Conservation (phyloP, 352 stramenopile species). For the Peronosclerospora sorghi region DNA sequence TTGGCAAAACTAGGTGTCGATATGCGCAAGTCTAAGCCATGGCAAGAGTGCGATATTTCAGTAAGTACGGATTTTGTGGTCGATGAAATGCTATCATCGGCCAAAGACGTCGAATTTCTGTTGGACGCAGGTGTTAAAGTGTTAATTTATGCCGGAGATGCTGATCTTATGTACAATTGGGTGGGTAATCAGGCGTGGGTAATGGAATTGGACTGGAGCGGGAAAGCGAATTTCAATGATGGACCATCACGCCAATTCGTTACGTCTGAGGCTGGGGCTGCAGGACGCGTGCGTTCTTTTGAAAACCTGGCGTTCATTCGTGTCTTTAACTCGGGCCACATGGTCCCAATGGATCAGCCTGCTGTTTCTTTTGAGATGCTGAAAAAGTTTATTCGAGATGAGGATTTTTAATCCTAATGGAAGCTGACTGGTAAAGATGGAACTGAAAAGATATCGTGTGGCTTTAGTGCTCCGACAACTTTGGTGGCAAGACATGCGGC, state of each 20-base stretch:
- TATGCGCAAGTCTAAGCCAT: slow-evolving; percentile 44
- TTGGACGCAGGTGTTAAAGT: slow-evolving; percentile 64
- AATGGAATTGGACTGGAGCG: slow-evolving; percentile 85
- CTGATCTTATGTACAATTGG: slow-evolving; percentile 97
- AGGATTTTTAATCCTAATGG: no score
- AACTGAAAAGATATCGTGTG: no score
- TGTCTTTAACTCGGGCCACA: slow-evolving; percentile 90
- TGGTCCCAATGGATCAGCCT: slow-evolving; percentile 91
- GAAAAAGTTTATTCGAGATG: slow-evolving; percentile 88
- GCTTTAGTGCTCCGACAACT: no score
- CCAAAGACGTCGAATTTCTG: slow-evolving; percentile 75
- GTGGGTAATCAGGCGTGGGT: slow-evolving; percentile 94
- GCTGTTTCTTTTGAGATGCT: slow-evolving; percentile 87
- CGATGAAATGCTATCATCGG: slow-evolving; percentile 94
- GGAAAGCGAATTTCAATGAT: slow-evolving; percentile 77
- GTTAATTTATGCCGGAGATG: slow-evolving; percentile 94
- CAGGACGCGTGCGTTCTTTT: slow-evolving; percentile 36
- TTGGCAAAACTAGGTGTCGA: slow-evolving; percentile 30
- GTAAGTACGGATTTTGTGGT: slow-evolving; percentile 85
- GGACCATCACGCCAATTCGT: slow-evolving; percentile 25
- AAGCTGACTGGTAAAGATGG: no score
- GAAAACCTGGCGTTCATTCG: slow-evolving; percentile 88
- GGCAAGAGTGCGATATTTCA: slow-evolving; percentile 87
- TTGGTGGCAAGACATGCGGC: no score
- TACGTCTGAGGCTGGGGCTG: slow-evolving; percentile 13